These are phyloP conservation scores for Zostera marina DNA, from an alignment of 116 monocot genomes.

Conservation along the genomic window DNA sequence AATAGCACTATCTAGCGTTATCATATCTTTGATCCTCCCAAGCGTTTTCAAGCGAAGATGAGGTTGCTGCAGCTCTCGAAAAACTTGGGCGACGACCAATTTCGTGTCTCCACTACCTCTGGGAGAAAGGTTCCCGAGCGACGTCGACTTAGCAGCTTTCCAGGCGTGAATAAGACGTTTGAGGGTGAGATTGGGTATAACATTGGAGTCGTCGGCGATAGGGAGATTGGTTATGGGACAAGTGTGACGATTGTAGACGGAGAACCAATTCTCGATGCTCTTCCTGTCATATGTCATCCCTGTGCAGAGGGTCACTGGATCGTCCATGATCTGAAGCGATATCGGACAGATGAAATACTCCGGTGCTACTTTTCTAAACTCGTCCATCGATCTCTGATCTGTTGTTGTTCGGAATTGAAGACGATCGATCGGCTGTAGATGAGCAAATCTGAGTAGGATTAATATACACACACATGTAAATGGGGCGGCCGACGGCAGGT, in stretches of 20 bases:
- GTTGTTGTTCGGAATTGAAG: too few relatives aligned
- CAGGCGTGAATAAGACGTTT: constrained; percentile 29
- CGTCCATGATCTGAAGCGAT: constrained; percentile 66
- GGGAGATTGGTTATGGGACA: constrained; percentile 32
- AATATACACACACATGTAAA: too few relatives aligned
- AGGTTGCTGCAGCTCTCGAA: neutral
- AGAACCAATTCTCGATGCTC: constrained; percentile 63
- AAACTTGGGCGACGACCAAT: constrained; percentile 1
- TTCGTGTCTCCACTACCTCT: too few relatives aligned
- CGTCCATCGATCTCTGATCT: too few relatives aligned
- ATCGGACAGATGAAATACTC: constrained; percentile 67
- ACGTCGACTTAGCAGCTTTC: neutral
- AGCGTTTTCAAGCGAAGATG: constrained; percentile 5
- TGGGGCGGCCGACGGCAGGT: too few relatives aligned
- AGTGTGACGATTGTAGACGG: constrained; percentile 8
- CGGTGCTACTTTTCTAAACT: constrained; percentile 7
- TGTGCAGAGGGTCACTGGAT: constrained; percentile 65
- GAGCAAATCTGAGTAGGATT: too few relatives aligned
- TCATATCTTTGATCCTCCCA: constrained; percentile 8
- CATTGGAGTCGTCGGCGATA: neutral
- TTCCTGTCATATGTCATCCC: constrained; percentile 84
- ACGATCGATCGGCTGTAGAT: too few relatives aligned
- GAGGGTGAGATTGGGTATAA: constrained; percentile 33
- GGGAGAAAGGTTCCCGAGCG: too few relatives aligned
- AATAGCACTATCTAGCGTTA: constrained; percentile 1